These are phyloP conservation scores for Ramularia endophylla DNA, from an alignment of 2,329 filamentous ascomycete species.

Conservation along the genomic window DNA sequence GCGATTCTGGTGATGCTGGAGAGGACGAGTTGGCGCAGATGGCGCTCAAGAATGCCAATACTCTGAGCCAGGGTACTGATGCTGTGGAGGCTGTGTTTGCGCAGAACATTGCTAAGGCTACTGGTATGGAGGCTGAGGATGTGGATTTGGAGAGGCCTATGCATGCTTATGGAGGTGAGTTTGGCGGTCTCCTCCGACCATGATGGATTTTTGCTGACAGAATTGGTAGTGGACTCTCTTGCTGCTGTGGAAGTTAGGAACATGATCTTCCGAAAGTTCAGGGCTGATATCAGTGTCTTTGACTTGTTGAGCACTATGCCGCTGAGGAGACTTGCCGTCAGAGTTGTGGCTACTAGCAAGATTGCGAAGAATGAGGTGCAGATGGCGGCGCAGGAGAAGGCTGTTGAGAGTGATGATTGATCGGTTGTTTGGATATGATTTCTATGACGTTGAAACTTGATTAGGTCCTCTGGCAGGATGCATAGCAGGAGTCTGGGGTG, in stretches of 20 bases:
- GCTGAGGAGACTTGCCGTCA: constrained; percentile 1
- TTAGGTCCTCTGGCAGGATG: too few species aligned
- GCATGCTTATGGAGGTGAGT: constrained; percentile 3
- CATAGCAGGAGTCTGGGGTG: too few species aligned
- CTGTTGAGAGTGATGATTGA: constrained; percentile 1
- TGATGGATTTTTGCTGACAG: too few species aligned
- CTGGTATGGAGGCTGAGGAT: constrained; percentile 4
- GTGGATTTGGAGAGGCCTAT: constrained; percentile 4
- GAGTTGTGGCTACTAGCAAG: constrained; percentile 5
- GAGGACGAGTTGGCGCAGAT: constrained; percentile 1
- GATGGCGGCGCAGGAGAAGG: constrained; percentile 2
- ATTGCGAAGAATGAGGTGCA: constrained; percentile 1
- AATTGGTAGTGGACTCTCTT: constrained; percentile 5
- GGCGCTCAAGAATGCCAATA: not conserved
- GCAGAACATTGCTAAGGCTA: constrained; percentile 1
- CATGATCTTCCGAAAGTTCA: constrained; percentile 4
- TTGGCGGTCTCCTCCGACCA: too few species aligned
- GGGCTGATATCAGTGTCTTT: constrained; percentile 5
- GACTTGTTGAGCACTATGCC: constrained; percentile 7
- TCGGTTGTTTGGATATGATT: not conserved
- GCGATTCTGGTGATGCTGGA: constrained; percentile 1
- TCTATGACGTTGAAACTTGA: too few species aligned
- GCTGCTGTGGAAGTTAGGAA: constrained; percentile 6
- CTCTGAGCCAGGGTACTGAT: not conserved
- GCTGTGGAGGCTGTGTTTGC: constrained; percentile 2